These are phyloP conservation scores for Aspergillus pseudoviridinutans DNA, from an alignment of 2,329 filamentous ascomycete genomes.

Conservation along the genomic window DNA sequence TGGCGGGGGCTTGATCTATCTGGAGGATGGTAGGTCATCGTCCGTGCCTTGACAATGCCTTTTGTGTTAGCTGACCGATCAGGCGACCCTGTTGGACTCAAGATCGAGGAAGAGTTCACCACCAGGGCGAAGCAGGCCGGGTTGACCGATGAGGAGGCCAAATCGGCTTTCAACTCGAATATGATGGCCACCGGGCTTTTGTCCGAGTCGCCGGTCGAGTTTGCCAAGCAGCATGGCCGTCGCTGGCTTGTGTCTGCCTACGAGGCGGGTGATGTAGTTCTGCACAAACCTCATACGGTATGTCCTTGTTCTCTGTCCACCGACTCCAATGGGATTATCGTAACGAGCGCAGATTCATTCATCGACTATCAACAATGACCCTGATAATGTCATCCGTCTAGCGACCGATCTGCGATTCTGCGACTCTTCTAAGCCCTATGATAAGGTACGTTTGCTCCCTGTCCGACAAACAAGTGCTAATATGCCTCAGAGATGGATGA, in stretches of 20 bases:
- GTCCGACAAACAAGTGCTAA: not conserved
- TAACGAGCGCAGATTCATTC: slow-evolving; percentile 50
- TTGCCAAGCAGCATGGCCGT: slow-evolving; percentile 40
- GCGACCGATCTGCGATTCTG: slow-evolving; percentile 57
- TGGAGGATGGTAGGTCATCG: slow-evolving; percentile 42
- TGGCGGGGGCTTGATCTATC: slow-evolving; percentile 57
- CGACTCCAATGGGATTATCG: not conserved
- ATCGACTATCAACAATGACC: slow-evolving; percentile 53
- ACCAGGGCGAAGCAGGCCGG: slow-evolving; percentile 47
- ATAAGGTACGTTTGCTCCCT: slow-evolving; percentile 32
- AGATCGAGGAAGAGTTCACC: slow-evolving; percentile 44
- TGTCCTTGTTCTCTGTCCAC: not conserved
- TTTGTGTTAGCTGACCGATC: not conserved
- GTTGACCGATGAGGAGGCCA: slow-evolving; percentile 50
- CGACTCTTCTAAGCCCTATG: slow-evolving; percentile 49
- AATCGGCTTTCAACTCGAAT: slow-evolving; percentile 54
- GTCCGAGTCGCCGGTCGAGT: slow-evolving; percentile 47
- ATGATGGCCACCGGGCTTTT: slow-evolving; percentile 57
- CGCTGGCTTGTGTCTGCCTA: slow-evolving; percentile 53
- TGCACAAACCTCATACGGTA: slow-evolving; percentile 39
- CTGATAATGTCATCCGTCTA: slow-evolving; percentile 50
- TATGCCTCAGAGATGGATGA: slow-evolving; percentile 35
- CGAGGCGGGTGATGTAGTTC: slow-evolving; percentile 51
- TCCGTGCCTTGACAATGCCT: not conserved
- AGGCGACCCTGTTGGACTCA: slow-evolving; percentile 45